Evolutionary conservation across 2,329 filamentous ascomycete species (phyloP).

Genomic region (Trichophyton benhamiae): DNA sequence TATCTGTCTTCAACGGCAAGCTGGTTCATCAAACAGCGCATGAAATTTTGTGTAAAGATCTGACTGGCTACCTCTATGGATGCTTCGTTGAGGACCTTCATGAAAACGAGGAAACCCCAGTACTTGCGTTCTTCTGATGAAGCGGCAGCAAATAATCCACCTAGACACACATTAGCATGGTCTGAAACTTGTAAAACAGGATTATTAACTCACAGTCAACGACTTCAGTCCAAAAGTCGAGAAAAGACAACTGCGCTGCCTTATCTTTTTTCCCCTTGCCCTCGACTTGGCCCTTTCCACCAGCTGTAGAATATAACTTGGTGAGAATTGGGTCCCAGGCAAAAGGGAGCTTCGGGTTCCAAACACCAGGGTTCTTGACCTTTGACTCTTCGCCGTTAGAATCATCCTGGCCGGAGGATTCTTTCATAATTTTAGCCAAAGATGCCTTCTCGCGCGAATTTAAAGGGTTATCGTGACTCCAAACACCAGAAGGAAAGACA

Average conservation of each 20-base stretch:
- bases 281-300: conserved; percentile 21
- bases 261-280: conserved; percentile 22
- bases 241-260: conserved; percentile 41
- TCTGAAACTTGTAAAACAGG: neutral
- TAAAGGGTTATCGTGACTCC: conserved; percentile 62
- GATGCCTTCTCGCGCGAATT: conserved; percentile 53
- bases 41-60: conserved; percentile 73
- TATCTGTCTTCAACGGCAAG: conserved; percentile 64
- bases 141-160: conserved; percentile 68
- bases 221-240: conserved; percentile 71
- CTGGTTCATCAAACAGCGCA: conserved; percentile 72
- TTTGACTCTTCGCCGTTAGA: conserved; percentile 22
- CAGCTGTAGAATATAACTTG: conserved; percentile 23
- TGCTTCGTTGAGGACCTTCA: conserved; percentile 53
- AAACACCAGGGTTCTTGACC: conserved; percentile 48
- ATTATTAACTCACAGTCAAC: conserved; percentile 73
- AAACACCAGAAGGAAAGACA: conserved; percentile 56
- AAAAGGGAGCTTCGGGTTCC: conserved; percentile 71
- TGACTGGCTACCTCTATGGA: conserved; percentile 40
- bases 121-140: conserved; percentile 83
- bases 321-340: conserved; percentile 72
- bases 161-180: conserved; percentile 35
- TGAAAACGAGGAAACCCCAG: conserved; percentile 79
- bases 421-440: conserved; percentile 67
- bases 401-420: conserved; percentile 33